Percentiles rank a stretch among this genome's conserved stretches.
Evolutionary conservation across 495 filamentous ascomycete species (phyloP).

Genomic region (Lophiostoma macrostomum): DNA sequence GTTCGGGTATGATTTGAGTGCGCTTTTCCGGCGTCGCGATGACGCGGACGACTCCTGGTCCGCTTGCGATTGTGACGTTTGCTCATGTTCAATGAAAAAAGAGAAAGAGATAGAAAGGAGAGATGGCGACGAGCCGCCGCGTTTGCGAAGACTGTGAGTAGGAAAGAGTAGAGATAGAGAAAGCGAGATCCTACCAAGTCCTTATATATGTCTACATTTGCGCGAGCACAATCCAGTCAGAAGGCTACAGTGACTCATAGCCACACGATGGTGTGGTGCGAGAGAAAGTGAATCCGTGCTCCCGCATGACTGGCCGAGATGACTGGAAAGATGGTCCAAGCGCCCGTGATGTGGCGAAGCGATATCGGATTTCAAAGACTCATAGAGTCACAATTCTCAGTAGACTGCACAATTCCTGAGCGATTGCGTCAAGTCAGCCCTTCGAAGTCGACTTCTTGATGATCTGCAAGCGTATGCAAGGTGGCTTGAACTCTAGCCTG

Average conservation of each 20-base stretch:
- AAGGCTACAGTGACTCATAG: constrained; percentile 26
- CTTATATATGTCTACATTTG: constrained; percentile 19
- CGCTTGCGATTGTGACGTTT: constrained; percentile 39
- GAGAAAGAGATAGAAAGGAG: constrained; percentile 3
- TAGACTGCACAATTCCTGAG: constrained; percentile 2
- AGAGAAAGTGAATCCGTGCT: constrained; percentile 5
- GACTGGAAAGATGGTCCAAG: constrained; percentile 13
- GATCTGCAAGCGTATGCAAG: neutral
- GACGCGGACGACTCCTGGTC: constrained; percentile 38
- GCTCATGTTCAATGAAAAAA: constrained; percentile 28
- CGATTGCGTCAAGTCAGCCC: constrained; percentile 17
- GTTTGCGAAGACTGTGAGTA: constrained; percentile 5
- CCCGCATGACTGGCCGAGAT: constrained; percentile 21
- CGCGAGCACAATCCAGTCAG: constrained; percentile 10
- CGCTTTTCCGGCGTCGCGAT: constrained; percentile 31
- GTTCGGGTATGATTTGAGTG: constrained; percentile 25
- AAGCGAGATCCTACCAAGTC: constrained; percentile 2
- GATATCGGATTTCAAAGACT: constrained; percentile 17
- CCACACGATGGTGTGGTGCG: constrained; percentile 21
- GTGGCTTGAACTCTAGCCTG: too few species aligned
- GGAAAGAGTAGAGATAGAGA: constrained; percentile 3
- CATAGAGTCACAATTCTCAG: constrained; percentile 15
- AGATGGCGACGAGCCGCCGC: constrained; percentile 15
- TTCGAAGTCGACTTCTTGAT: neutral
- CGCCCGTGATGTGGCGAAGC: constrained; percentile 19